Evolutionary conservation across 108 stramenopile species (phyloP).

Genomic region (Poteriospumella lacustris): DNA sequence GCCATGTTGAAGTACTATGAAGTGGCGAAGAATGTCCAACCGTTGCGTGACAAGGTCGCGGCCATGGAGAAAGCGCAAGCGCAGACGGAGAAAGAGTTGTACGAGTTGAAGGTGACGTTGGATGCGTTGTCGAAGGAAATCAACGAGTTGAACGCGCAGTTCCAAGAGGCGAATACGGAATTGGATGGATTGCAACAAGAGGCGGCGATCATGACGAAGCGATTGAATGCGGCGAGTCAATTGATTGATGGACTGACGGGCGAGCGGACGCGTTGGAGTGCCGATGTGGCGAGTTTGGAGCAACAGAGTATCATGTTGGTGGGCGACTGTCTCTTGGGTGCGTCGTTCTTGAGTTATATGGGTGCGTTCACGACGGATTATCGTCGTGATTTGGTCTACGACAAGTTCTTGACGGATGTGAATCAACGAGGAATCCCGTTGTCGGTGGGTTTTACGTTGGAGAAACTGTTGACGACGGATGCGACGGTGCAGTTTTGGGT

Average conservation of each 20-base stretch:
- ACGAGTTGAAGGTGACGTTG: conserved; percentile 48
- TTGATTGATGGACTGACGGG: conserved; percentile 61
- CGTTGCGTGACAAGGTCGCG: conserved; percentile 52
- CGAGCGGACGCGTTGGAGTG: conserved; percentile 59
- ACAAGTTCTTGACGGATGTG: conserved; percentile 45
- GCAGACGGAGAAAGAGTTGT: conserved; percentile 54
- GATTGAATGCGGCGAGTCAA: conserved; percentile 56
- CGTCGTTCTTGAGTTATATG: conserved; percentile 59
- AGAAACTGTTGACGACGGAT: conserved; percentile 56
- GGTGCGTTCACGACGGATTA: conserved; percentile 65
- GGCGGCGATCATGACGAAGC: conserved; percentile 63
- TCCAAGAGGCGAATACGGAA: conserved; percentile 48
- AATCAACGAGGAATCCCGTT: conserved; percentile 43
- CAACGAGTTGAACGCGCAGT: conserved; percentile 49
- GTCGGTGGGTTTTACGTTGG: conserved; percentile 52
- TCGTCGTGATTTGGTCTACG: conserved; percentile 43
- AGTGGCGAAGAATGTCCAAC: conserved; percentile 61
- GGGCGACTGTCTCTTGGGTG: conserved; percentile 58
- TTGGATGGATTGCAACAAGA: conserved; percentile 55
- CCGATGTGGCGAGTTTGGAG: conserved; percentile 48
- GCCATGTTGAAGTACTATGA: conserved; percentile 64
- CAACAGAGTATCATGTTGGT: conserved; percentile 46
- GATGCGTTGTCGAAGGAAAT: conserved; percentile 48
- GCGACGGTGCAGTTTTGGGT: conserved; percentile 62
- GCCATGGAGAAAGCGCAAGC: conserved; percentile 61